Evolutionary conservation across 192 early-diverging fungal species (phyloP).

Genomic region (Chytriomyces confervae): DNA sequence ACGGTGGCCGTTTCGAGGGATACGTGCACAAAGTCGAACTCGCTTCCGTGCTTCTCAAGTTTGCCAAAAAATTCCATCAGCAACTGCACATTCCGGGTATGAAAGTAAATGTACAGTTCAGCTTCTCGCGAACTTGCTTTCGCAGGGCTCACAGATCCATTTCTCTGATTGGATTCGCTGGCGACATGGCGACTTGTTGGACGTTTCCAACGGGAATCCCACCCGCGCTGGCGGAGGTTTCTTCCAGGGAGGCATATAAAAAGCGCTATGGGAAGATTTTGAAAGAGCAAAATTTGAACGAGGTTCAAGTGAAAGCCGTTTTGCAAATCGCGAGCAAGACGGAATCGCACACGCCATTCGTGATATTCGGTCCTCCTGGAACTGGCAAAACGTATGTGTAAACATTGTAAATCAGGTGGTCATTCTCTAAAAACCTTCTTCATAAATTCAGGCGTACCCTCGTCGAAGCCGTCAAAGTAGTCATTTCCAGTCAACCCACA

Average conservation of each 20-base stretch:
- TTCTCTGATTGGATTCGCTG: conserved; percentile 6
- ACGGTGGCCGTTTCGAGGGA: conserved; percentile 15
- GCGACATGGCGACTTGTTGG: background rate
- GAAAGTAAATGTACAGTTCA: conserved; percentile 28
- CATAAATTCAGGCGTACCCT: conserved; percentile 3
- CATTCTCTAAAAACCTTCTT: background rate
- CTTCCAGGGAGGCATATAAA: background rate
- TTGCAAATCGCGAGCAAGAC: conserved; percentile 2
- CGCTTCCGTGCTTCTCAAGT: conserved; percentile 15
- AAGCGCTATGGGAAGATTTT: background rate
- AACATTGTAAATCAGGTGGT: background rate
- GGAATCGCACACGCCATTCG: conserved; percentile 15
- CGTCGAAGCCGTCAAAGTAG: conserved; percentile 13
- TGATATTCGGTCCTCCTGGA: conserved; percentile 26
- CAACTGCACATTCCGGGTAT: conserved; percentile 20
- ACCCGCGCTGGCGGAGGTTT: background rate
- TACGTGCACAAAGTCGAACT: conserved; percentile 25
- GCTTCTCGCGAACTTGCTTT: conserved; percentile 31
- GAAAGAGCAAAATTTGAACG: background rate
- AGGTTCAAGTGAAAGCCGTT: conserved; percentile 12
- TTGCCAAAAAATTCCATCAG: conserved; percentile 17
- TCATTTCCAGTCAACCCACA: background rate
- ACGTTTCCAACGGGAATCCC: background rate
- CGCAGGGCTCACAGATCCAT: conserved; percentile 13
- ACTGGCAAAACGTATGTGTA: conserved; percentile 31